Evolutionary conservation across 345 rosid genomes (phyloP), one percentile per base, ranked within the genome.

Genomic region (Erodium maritimum): DNA sequence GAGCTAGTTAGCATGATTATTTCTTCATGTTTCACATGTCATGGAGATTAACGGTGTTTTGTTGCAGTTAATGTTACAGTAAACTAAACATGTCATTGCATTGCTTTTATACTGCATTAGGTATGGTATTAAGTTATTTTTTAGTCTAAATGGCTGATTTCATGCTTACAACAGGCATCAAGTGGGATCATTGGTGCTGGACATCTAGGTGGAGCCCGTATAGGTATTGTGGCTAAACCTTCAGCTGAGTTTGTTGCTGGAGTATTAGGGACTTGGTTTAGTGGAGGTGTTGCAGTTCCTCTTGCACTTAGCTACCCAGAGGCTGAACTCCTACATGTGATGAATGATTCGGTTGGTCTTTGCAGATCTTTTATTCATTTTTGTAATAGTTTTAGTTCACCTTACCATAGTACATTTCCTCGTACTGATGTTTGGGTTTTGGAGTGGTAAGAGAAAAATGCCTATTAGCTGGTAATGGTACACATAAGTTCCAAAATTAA

Each of bases 221-320:
- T 93, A 56, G 99, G 99, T 56, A 90, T 93, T 62, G 84, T 89
- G 64, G 99, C 99, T 7, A 89, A 87, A 75, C 99, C 99, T 65
- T 93, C 88, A 29, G 85, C 79, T 50, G 97, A 93, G 79, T 93
- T 93, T 77, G 95, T 85, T 61, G 94, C 97, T 17, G 94, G 86
- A 58, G 78, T 93, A 23, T 69, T 93, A 3, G 99, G 91, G 37
- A 89, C 90, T 62, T 93, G 99, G 99, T 73, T 93, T 65, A 79
- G 91, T 29, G 94, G 97, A 71, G 94, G 95, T 22, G 90, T 93
- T 61, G 96, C 97, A 2, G 99, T 93, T 79, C 99, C 99, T 11
- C 95, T 93, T 19, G 95, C 99, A 17, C 82, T 87, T 54, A 89
- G 91, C 80, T 80, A 93, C 64, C 99, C 99, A 1, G 97, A 89